Conservation (phyloP, 257 asterid genomes). For the Fraxinus excelsior region DNA sequence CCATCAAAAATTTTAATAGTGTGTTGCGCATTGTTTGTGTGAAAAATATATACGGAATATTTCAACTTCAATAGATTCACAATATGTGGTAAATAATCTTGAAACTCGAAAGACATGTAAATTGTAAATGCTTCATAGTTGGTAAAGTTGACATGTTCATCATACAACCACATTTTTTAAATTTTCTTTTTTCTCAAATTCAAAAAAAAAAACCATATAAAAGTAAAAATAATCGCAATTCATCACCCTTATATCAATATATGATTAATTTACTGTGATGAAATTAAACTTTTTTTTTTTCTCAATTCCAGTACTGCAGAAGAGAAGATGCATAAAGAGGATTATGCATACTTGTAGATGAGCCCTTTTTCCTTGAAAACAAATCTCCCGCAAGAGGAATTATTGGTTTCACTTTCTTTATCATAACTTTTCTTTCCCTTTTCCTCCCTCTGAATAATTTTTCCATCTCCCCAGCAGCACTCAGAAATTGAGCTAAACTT, state of each 20-base stretch:
- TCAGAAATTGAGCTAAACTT: constrained; percentile 50
- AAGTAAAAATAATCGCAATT: too few relatives aligned
- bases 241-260: too few relatives aligned
- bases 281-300: too few relatives aligned
- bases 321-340: constrained; percentile 57
- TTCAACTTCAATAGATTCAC: too few relatives aligned
- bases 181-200: neutral
- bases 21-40: too few relatives aligned
- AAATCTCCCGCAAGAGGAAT: constrained; percentile 71
- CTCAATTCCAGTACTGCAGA: constrained; percentile 32
- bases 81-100: too few relatives aligned
- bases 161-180: neutral
- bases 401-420: constrained; percentile 57
- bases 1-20: too few relatives aligned
- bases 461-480: constrained; percentile 25
- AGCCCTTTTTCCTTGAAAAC: constrained; percentile 58
- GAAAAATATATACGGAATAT: too few relatives aligned
- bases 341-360: constrained; percentile 45
- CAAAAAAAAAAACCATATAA: too few relatives aligned
- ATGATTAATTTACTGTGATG: too few relatives aligned
- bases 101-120: too few relatives aligned
- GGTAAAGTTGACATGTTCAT: neutral
- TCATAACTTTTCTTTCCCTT: constrained; percentile 39
- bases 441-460: constrained; percentile 35
- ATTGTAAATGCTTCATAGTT: too few relatives aligned